Base-by-base conservation (phyloP, 2,329 filamentous ascomycete species). In the Penicillium occitanis region DNA sequence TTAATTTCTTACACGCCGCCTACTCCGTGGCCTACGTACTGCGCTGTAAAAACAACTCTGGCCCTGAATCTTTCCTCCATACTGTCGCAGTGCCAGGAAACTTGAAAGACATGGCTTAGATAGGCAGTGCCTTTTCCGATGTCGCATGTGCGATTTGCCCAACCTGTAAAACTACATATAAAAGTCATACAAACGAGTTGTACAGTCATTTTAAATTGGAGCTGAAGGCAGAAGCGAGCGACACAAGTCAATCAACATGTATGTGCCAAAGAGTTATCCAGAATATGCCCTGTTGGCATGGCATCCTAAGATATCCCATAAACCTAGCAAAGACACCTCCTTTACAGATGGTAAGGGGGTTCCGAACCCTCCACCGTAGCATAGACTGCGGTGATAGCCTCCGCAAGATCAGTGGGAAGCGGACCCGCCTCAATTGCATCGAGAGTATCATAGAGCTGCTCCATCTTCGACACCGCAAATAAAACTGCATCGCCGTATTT, bases 401-500 rank as follows among this genome's bases (percentile, higher is more conserved):
- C 50, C 28, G 50, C 50, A 14, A 63, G 35, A 35, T 63, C 61
- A 44, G 17, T 7, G 5, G 62, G 62, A 28, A 64, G 42, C 6
- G 51, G 51, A 10, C 51, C 62, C 11, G 17, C 17, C 51, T 64
- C 62, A 25, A 64, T 5, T 17, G 19, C 42, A 19, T 64, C 51
- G 1, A 64, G 62, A 28, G 40, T 58, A 7, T 58, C 33, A n/a
- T 58, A 19, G 3, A 64, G 40, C 11, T 64, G 62, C 13, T 22
- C 19, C 17, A 58, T 48, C 3, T 19, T 58, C 14, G 62, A 64
- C 22, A 33, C 62, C 5, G 35, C 51, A 7, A 64, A 33, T 22
- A 64, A n/a, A 0, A 64, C 30, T 1, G 37, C 62, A 35, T 64
- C 62, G n/a, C 62, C 62, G 14, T 44, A 55, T 33, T 48, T 42